Evolutionary conservation across 441 rosid species (phyloP), one percentile per base, ranked within the genome.

Genomic region (Isatis lusitanica): DNA sequence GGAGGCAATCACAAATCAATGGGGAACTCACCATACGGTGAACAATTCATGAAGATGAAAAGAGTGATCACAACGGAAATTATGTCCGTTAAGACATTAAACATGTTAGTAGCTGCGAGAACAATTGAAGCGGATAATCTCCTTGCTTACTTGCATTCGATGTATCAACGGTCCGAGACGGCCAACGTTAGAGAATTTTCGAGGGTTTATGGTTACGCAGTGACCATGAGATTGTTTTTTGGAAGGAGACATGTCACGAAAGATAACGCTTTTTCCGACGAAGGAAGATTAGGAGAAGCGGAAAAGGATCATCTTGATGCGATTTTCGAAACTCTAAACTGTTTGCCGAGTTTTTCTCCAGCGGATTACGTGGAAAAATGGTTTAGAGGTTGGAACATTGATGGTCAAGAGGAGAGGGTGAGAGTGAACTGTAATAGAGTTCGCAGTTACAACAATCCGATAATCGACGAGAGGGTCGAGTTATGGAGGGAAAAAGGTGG

Each of bases 21-120:
- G 3, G 48, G 4, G 1, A 18, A 46, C 1, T 15, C 73, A 5
- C 82, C 84, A 0, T 28, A 21, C 26, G 79, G 77, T 2, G 81
- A 76, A 8, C 86, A 82, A 3, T 86, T 83, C 87, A 79, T 73
- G 74, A 86, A 88, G 68, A 86, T 83, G 89, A 80, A 75, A 74
- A 83, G 46, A 70, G 74, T 81, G n/a, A 4, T 88, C 31, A 33
- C 66, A 2, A 42, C 83, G 0, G 79, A 83, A 51, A 3, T 86
- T 1, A 9, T 86, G 40, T 81, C 78, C 9, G 76, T 78, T 0
- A 66, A 74, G 6, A 82, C 53, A 35, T 81, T 78, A 18, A 58
- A 52, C 16, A 78, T 82, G 85, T 56, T 83, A 7, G 66, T 30
- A 6, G 64, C 60, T 5, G 71, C 79, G 4, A 80, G 91, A 77